Conservation (phyloP, 371 early-diverging fungal species). For the Fennellomyces sp. region DNA sequence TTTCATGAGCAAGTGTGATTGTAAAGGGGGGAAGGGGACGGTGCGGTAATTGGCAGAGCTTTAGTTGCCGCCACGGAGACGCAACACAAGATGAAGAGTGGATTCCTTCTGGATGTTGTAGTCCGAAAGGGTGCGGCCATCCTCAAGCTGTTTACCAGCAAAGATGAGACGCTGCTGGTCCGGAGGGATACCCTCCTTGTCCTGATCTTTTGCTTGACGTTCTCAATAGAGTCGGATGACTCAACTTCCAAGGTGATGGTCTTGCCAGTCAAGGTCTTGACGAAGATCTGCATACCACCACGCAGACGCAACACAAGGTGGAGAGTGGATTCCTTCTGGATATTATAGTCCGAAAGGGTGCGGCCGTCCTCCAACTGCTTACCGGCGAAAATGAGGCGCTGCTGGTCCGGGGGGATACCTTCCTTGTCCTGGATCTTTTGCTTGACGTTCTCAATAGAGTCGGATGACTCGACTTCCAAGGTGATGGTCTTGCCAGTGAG, state of each 20-base stretch:
- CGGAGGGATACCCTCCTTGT: constrained; percentile 95
- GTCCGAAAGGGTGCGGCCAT: constrained; percentile 78
- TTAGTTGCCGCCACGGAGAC: constrained; percentile 81
- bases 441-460: constrained; percentile 92
- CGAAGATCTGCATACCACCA: constrained; percentile 62
- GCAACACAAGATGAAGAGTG: constrained; percentile 90
- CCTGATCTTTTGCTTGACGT: constrained; percentile 95
- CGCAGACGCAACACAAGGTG: constrained; percentile 91
- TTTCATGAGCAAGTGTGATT: too few relatives aligned
- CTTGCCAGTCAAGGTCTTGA: constrained; percentile 92
- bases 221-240: constrained; percentile 85
- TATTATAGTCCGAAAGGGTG: constrained; percentile 59
- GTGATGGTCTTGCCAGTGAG: constrained; percentile 94
- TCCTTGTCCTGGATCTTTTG: constrained; percentile 95
- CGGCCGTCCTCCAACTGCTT: constrained; percentile 92
- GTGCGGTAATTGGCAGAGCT: constrained; percentile 81
- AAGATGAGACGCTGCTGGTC: constrained; percentile 88
- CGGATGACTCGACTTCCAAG: constrained; percentile 88
- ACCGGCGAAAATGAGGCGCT: constrained; percentile 93
- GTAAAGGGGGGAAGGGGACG: constrained; percentile 84
- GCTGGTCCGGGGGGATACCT: constrained; percentile 95
- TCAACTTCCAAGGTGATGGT: constrained; percentile 95
- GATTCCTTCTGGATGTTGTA: constrained; percentile 80
- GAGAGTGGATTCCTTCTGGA: constrained; percentile 84
- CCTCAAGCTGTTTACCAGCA: constrained; percentile 86